These are phyloP conservation scores for Trichoderma oligosporum DNA, from an alignment of 2,329 filamentous ascomycete species.

Conservation along the genomic window DNA sequence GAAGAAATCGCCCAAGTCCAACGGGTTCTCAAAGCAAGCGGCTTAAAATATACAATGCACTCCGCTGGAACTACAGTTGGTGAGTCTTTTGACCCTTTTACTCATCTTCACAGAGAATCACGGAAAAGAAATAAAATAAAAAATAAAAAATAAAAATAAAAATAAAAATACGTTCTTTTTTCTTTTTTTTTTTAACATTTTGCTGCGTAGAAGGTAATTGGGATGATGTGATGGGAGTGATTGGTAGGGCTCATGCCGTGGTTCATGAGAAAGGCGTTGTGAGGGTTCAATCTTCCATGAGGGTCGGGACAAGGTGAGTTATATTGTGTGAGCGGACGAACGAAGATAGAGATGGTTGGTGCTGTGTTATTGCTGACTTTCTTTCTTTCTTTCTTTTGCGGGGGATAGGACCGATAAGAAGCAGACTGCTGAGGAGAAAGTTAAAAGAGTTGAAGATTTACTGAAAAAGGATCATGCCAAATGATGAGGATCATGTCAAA, in stretches of 20 bases:
- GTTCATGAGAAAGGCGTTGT: slow-evolving; percentile 74
- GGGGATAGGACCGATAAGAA: slow-evolving; percentile 71
- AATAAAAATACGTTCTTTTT: too few species aligned
- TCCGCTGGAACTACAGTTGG: slow-evolving; percentile 90
- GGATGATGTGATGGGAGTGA: slow-evolving; percentile 79
- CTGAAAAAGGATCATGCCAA: slow-evolving; percentile 33
- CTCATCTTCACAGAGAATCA: too few species aligned
- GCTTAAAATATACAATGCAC: slow-evolving; percentile 83
- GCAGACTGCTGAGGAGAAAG: slow-evolving; percentile 78
- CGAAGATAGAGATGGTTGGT: too few species aligned
- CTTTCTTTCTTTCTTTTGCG: neutral
- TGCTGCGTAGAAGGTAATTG: slow-evolving; percentile 73
- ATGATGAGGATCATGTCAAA: neutral
- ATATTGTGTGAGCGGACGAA: neutral
- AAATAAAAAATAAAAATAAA: neutral
- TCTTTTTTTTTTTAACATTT: neutral
- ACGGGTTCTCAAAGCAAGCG: slow-evolving; percentile 74
- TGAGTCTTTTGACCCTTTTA: slow-evolving; percentile 35
- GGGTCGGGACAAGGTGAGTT: slow-evolving; percentile 71
- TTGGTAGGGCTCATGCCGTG: slow-evolving; percentile 79
- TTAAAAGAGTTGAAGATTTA: slow-evolving; percentile 56
- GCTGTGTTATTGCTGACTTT: too few species aligned
- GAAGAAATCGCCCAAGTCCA: slow-evolving; percentile 87
- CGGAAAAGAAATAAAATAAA: neutral
- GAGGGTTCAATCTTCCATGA: slow-evolving; percentile 83